Percentiles rank a stretch among this genome's conserved stretches.
Conservation (phyloP, 192 early-diverging fungal genomes). For the Podila horticola region DNA sequence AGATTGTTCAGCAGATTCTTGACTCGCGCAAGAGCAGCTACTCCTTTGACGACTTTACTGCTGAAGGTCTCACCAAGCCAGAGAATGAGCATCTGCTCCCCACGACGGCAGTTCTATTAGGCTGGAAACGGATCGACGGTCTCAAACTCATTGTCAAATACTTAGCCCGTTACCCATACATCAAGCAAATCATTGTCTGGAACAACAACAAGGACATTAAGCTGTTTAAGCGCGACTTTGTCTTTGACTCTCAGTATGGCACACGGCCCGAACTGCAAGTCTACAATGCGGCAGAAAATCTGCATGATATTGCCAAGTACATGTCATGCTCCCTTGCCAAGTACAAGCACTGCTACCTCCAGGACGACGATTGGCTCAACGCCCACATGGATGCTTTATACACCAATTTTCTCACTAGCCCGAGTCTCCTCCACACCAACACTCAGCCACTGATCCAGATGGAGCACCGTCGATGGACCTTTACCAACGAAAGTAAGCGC, state of each 20-base stretch:
- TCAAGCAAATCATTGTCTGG: conserved; percentile 59
- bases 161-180: conserved; percentile 57
- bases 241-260: conserved; percentile 4
- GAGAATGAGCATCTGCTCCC: conserved; percentile 32
- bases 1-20: conserved; percentile 1
- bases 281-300: conserved; percentile 53
- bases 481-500: conserved; percentile 53
- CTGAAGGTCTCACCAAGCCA: conserved; percentile 8
- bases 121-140: conserved; percentile 42
- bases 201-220: conserved; percentile 43
- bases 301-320: conserved; percentile 59
- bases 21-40: conserved; percentile 9
- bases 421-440: conserved; percentile 59
- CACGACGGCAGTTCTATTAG: conserved; percentile 55
- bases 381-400: conserved; percentile 59
- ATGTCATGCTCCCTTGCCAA: conserved; percentile 58
- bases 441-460: conserved; percentile 54
- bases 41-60: conserved; percentile 37
- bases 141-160: conserved; percentile 52
- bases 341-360: conserved; percentile 62
- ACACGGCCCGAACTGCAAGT: conserved; percentile 26
- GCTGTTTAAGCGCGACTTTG: conserved; percentile 9
- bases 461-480: conserved; percentile 57
- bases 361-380: conserved; percentile 62
- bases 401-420: conserved; percentile 59